Conservation (phyloP, 371 early-diverging fungal genomes). For the Catenaria anguillulae region DNA sequence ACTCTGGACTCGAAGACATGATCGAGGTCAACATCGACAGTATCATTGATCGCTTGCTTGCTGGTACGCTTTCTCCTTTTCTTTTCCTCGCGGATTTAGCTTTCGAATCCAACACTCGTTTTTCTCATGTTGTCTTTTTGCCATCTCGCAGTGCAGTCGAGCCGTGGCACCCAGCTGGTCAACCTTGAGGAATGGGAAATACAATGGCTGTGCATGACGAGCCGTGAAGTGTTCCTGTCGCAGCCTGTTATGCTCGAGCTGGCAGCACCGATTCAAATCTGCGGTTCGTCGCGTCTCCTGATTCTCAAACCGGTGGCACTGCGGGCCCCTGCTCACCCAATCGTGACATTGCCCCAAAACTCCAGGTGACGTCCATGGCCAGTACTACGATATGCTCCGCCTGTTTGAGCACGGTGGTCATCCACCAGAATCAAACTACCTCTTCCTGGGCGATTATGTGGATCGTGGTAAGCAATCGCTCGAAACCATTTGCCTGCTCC, state of each 20-base stretch:
- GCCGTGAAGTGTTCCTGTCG: conserved; percentile 78
- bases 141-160: conserved; percentile 57
- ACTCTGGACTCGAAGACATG: not conserved
- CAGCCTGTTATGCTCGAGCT: conserved; percentile 92
- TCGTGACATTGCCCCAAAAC: conserved; percentile 13
- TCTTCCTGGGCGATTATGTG: conserved; percentile 94
- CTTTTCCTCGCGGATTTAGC: no score
- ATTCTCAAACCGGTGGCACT: conserved; percentile 6
- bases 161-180: conserved; percentile 69
- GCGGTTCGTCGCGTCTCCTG: conserved; percentile 32
- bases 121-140: not conserved
- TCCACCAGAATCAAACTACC: conserved; percentile 78
- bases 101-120: not conserved
- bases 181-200: conserved; percentile 48
- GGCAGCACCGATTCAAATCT: conserved; percentile 91
- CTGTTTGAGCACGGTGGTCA: conserved; percentile 87
- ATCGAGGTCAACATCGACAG: conserved; percentile 60
- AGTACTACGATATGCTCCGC: conserved; percentile 81
- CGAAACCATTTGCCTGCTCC: conserved; percentile 47
- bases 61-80: no score
- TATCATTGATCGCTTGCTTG: conserved; percentile 73
- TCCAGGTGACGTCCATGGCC: conserved; percentile 84
- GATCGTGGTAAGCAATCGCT: conserved; percentile 86
- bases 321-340: conserved; percentile 18
- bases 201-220: conserved; percentile 50